phyloP scores from a whole-genome alignment of 2,329 filamentous ascomycete species.

The Penicillium frequentans region DNA sequence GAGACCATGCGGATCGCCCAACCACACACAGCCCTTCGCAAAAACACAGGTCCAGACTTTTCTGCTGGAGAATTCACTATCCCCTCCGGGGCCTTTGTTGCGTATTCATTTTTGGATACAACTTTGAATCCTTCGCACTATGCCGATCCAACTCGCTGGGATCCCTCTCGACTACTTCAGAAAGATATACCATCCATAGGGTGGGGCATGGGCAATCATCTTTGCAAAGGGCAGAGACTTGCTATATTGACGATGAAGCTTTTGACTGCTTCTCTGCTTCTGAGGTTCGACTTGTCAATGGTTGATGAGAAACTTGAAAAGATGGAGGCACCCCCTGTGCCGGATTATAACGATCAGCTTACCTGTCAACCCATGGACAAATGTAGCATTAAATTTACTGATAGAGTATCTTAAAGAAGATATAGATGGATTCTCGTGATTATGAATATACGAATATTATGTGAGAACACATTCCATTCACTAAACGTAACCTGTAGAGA shows the following conservation, averaged over 20 bases:
- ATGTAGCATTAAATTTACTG: slow-evolving; percentile 1
- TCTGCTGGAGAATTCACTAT: slow-evolving; percentile 1
- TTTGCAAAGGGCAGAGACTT: slow-evolving; percentile 13
- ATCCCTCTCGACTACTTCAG: slow-evolving; percentile 5
- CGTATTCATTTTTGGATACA: slow-evolving; percentile 12
- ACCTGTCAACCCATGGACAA: slow-evolving; percentile 8
- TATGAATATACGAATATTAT: background rate
- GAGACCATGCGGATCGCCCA: slow-evolving; percentile 10
- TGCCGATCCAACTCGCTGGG: slow-evolving; percentile 5
- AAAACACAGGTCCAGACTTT: slow-evolving; percentile 7
- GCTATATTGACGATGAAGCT: slow-evolving; percentile 10
- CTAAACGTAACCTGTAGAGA: no score
- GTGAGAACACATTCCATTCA: no score
- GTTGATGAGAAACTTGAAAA: background rate
- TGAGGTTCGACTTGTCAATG: slow-evolving; percentile 3
- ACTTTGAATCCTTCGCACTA: slow-evolving; percentile 4
- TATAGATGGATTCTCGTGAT: background rate
- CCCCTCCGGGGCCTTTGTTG: slow-evolving; percentile 3
- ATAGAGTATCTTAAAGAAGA: background rate
- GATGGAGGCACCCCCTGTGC: background rate
- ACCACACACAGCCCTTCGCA: slow-evolving; percentile 9
- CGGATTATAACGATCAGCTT: slow-evolving; percentile 7
- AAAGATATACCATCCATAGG: slow-evolving; percentile 1
- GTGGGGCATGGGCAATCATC: slow-evolving; percentile 9
- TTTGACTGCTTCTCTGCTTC: slow-evolving; percentile 1